These are phyloP conservation scores for Boletus speciosus DNA, from an alignment of 768 basidiomycete genomes.

Conservation along the genomic window DNA sequence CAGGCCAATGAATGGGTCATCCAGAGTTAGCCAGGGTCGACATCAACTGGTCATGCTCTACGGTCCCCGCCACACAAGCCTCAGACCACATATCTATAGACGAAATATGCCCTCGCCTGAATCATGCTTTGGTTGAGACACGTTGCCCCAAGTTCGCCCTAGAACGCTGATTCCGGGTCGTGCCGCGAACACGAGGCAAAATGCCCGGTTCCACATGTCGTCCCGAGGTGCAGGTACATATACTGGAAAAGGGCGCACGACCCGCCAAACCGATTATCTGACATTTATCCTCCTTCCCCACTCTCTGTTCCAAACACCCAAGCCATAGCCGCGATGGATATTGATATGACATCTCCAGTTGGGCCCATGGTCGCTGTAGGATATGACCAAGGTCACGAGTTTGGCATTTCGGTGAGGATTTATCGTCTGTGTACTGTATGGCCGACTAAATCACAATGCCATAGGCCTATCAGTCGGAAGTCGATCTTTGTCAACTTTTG, in stretches of 20 bases:
- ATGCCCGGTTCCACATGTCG: conserved; percentile 26
- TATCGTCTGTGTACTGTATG: background rate
- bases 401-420: conserved; percentile 23
- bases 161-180: conserved; percentile 13
- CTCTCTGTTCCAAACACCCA: background rate
- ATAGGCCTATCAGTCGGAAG: conserved; percentile 29
- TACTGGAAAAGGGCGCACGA: conserved; percentile 12
- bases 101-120: background rate
- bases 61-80: conserved; percentile 1
- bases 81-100: background rate
- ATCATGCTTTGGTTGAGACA: conserved; percentile 4
- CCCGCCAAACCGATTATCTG: conserved; percentile 16
- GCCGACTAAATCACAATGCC: background rate
- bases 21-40: background rate
- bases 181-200: conserved; percentile 30
- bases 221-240: conserved; percentile 24
- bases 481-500: conserved; percentile 53
- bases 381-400: conserved; percentile 17
- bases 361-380: conserved; percentile 26
- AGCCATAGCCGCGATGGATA: conserved; percentile 26
- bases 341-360: conserved; percentile 33
- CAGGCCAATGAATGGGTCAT: background rate
- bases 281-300: background rate
- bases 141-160: conserved; percentile 7
- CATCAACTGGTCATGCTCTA: background rate